Evolutionary conservation across 768 basidiomycete species (phyloP).

Genomic region (Kwoniella botswanensis): DNA sequence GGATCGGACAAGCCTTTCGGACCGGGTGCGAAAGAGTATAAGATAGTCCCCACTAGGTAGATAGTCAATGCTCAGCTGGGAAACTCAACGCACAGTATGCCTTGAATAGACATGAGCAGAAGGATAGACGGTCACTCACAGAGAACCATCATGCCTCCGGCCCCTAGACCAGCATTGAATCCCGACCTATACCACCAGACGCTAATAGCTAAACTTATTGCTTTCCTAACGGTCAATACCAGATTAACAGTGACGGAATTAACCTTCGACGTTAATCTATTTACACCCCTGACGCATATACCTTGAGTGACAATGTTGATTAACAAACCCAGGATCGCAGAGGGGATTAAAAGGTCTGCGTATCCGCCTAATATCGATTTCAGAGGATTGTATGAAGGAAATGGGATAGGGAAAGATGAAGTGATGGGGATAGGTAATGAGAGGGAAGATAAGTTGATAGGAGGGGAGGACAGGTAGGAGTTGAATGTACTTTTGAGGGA

Average conservation of each 20-base stretch:
- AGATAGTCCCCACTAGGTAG: constrained; percentile 15
- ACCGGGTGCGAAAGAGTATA: constrained; percentile 25
- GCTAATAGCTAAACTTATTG: constrained; percentile 76
- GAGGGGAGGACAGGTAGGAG: constrained; percentile 62
- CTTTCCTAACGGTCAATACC: constrained; percentile 78
- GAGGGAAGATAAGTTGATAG: constrained; percentile 46
- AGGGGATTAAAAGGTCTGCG: constrained; percentile 41
- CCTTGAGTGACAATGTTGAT: constrained; percentile 75
- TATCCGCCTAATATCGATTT: constrained; percentile 5
- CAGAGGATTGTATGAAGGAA: neutral
- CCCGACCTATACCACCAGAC: constrained; percentile 83
- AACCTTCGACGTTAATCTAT: constrained; percentile 75
- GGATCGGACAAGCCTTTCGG: constrained; percentile 10
- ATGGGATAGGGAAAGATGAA: neutral
- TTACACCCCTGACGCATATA: constrained; percentile 82
- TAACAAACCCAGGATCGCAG: constrained; percentile 67
- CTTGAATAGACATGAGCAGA: too few relatives aligned
- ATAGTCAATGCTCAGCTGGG: too few relatives aligned
- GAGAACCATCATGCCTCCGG: constrained; percentile 77
- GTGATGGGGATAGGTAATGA: constrained; percentile 20
- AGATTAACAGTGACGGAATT: constrained; percentile 82
- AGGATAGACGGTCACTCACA: too few relatives aligned
- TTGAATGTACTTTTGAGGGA: constrained; percentile 66
- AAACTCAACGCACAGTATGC: too few relatives aligned
- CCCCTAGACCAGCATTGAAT: constrained; percentile 69